These are phyloP conservation scores for Pyrus communis DNA, from an alignment of 306 rosid species.

Conservation along the genomic window DNA sequence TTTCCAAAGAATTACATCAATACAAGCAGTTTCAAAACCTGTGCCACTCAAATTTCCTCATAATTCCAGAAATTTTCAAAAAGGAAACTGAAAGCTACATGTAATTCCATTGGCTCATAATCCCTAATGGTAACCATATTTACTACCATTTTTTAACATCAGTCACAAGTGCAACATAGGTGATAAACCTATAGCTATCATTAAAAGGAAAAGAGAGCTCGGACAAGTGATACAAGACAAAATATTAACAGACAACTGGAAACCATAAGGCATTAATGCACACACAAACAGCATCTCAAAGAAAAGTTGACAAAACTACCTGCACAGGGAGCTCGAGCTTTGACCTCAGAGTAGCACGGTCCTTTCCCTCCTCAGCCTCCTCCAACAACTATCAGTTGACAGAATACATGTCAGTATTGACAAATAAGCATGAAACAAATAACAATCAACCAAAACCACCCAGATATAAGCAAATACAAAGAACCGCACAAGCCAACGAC, in stretches of 20 bases:
- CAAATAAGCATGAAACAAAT: constrained; percentile 5
- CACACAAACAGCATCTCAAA: constrained; percentile 1
- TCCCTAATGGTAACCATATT: background rate
- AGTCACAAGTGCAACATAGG: background rate
- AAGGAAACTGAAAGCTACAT: background rate
- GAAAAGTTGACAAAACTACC: constrained; percentile 43
- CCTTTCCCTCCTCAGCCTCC: constrained; percentile 97
- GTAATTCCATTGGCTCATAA: background rate
- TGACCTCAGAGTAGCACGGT: constrained; percentile 78
- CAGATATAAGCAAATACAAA: background rate
- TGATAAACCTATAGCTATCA: background rate
- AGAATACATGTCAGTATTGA: constrained; percentile 12
- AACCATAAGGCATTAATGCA: constrained; percentile 2
- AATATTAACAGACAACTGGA: constrained; percentile 8
- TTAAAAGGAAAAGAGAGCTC: background rate
- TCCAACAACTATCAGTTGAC: constrained; percentile 61
- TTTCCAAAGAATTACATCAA: background rate
- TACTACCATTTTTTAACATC: background rate
- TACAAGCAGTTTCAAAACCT: background rate
- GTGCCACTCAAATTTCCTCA: background rate
- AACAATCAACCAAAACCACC: background rate
- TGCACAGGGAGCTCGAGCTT: constrained; percentile 99
- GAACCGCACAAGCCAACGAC: background rate
- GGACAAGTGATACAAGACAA: background rate
- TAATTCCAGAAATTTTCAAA: background rate